phyloP scores from a whole-genome alignment of 1,284 basidiomycete genomes.

The Marasmius oreades region DNA sequence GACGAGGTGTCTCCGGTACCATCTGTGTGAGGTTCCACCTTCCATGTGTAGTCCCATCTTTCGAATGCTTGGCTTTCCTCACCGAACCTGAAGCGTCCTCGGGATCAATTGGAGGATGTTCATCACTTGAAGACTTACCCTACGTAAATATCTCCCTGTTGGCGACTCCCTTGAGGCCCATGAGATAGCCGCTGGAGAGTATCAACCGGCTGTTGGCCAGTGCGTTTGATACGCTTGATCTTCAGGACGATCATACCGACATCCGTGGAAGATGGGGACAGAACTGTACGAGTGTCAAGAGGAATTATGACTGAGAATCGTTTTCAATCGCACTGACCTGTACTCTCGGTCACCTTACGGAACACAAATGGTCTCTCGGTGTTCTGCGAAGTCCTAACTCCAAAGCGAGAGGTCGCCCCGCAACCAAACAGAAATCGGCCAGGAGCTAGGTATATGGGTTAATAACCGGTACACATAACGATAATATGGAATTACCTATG shows the following conservation, averaged over 20 bases:
- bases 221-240: conserved; percentile 43
- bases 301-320: not conserved
- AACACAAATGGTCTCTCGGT: conserved; percentile 59
- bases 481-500: conserved; percentile 13
- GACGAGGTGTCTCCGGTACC: conserved; percentile 24
- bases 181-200: conserved; percentile 31
- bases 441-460: conserved; percentile 32
- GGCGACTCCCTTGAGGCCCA: conserved; percentile 25
- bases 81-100: conserved; percentile 37
- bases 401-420: conserved; percentile 44
- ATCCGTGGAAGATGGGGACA: conserved; percentile 27
- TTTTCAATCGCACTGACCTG: conserved; percentile 24
- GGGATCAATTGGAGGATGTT: not conserved
- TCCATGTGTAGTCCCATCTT: conserved; percentile 49
- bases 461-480: not conserved
- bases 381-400: conserved; percentile 39
- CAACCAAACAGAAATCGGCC: conserved; percentile 55
- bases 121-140: conserved; percentile 29
- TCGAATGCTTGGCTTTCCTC: conserved; percentile 31
- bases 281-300: not conserved
- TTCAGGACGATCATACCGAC: conserved; percentile 52
- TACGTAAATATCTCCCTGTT: conserved; percentile 34
- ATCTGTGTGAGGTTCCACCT: conserved; percentile 40
- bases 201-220: conserved; percentile 32
- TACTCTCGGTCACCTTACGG: conserved; percentile 31